Percentiles rank a stretch among this genome's conserved stretches.
phyloP scores from a whole-genome alignment of 2,329 filamentous ascomycete species.

The Trichophyton mentagrophytes region DNA sequence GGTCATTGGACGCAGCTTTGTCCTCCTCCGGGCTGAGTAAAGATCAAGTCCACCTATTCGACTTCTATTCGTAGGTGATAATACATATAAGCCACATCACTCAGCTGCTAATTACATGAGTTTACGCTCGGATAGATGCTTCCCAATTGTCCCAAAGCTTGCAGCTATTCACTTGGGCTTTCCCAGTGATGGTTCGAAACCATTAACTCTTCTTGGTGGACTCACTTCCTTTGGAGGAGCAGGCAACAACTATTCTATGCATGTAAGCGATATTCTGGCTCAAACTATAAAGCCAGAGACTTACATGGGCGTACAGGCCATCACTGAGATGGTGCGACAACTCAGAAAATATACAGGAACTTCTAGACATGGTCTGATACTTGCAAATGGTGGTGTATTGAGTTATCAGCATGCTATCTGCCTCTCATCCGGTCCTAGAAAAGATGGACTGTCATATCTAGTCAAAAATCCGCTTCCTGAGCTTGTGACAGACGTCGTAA shows the following conservation, averaged over 20 bases:
- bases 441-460: conserved; percentile 35
- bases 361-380: conserved; percentile 41
- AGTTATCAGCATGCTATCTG: conserved; percentile 53
- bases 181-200: conserved; percentile 34
- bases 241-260: conserved; percentile 60
- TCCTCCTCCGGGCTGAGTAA: conserved; percentile 35
- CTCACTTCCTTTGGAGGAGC: conserved; percentile 57
- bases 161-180: conserved; percentile 49
- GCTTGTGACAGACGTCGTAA: conserved; percentile 28
- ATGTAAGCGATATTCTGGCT: conserved; percentile 32
- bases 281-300: background rate
- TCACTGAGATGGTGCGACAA: conserved; percentile 44
- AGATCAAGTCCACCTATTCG: conserved; percentile 46
- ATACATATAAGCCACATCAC: too few relatives aligned
- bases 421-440: conserved; percentile 38
- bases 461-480: conserved; percentile 34
- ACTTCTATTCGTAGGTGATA: conserved; percentile 47
- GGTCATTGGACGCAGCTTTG: conserved; percentile 44
- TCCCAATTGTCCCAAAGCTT: conserved; percentile 56
- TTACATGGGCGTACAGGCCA: conserved; percentile 23
- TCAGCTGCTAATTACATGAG: background rate
- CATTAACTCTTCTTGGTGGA: conserved; percentile 51
- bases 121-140: conserved; percentile 39
- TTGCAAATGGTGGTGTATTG: conserved; percentile 54
- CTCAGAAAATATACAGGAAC: conserved; percentile 35